Base-by-base conservation (phyloP, 2,329 filamentous ascomycete genomes). In the Phyllosticta capitalensis region DNA sequence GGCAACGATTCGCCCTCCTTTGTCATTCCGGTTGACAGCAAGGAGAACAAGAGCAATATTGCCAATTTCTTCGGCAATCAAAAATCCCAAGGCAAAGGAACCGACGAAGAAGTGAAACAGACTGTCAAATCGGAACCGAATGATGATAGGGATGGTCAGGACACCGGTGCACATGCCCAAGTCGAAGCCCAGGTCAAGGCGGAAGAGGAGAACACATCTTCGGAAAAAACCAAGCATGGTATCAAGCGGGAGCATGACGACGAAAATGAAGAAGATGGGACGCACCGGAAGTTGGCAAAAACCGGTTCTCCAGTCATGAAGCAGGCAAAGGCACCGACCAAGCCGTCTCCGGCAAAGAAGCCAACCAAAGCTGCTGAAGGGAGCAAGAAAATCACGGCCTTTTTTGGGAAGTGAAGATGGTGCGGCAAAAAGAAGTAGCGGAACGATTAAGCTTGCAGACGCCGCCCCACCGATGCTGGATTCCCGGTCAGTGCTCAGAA, bases 21-120 rank as follows among this genome's bases (percentile, higher is more conserved):
- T 68, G 81, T 96, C 52, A 78, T 96, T 1, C 92, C 92, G 0
- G 75, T 96, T 33, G 82, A 89, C 67, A 95, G 89, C 73, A 86
- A 84, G 64, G 88, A 92, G 67, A 96, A 96, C 72, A 96, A 95
- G 76, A 85, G 81, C 55, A 96, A 94, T 65, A 97, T 97, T 71
- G 89, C 88, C 52, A 96, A 96, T 67, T 96, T 96, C 77, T 97
- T 97, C 68, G 81, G 81, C 7, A 88, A 84, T 50, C 78, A 80
- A 55, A 51, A 55, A 55, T 20, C 20, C 75, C 58, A 66, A 67
- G 56, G 65, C 64, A n/a, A 65, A 72, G 48, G 69, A 69, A 55
- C 69, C 38, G 38, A 45, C 17, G 38, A n/a, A 45, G n/a, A 45
- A 3, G 7, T 7, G 17, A n/a, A 45, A n/a, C 17, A 45, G 38